Base-by-base conservation (phyloP, 1,139 yeast species). In the Petasospora fabianii region DNA sequence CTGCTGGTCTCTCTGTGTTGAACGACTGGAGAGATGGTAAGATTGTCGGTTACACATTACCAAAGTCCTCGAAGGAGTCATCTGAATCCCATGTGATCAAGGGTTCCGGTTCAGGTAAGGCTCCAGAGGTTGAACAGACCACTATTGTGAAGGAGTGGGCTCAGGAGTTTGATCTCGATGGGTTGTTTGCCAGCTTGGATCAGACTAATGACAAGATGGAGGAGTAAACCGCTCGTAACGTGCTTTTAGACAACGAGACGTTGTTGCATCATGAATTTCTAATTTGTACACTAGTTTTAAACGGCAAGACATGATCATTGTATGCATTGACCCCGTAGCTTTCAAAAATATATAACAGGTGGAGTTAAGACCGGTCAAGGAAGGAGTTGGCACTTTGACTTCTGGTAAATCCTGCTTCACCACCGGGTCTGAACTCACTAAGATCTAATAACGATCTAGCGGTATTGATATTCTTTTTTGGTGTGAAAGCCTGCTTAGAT, bases 21-120 rank as follows among this genome's bases (percentile, higher is more conserved):
- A 86, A 79, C 52, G 99, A 92, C 65, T 94, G 97, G 97, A 81
- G 97, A 66, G 97, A 90, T 63, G 98, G 98, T 43, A 79, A 95
- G 59, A 77, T 92, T 52, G 65, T 82, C 41, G 96, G 97, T 34
- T 92, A 97, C 96, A 80, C 88, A 2, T 63, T 80, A 53, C 96
- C 97, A 34, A 85, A 83, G 51, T 71, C 80, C 9, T 77, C 85
- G 3, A 71, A 73, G 51, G 68, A 60, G 8, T 54, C 65, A 12
- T n/a, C n/a, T n/a, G 59, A 48, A 61, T 8, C 32, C 6, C 69
- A 43, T 47, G 50, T 59, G 24, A 41, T 59, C 35, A 50, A 49
- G 30, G 55, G 55, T 34, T 56, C 62, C 17, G 58, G 63, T 18
- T 53, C 63, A 17, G 64, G 64, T 30, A 56, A 56, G n/a, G 52